phyloP scores from a whole-genome alignment of 805 yeast species.

The Suhomyces sp. region DNA sequence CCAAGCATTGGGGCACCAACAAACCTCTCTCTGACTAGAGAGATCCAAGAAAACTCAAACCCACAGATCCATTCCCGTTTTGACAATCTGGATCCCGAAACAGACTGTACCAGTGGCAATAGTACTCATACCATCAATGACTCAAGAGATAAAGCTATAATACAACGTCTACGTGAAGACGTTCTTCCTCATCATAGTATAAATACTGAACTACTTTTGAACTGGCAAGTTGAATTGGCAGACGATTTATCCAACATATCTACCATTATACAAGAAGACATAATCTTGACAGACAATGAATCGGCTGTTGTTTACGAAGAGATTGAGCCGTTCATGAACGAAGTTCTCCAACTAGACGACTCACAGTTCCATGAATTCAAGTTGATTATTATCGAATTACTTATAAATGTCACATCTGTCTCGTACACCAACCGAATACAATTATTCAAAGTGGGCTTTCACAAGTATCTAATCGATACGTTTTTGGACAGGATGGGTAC shows the following conservation, averaged over 20 bases:
- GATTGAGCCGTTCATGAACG: conserved; percentile 9
- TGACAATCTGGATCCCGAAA: neutral
- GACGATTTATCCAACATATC: conserved; percentile 18
- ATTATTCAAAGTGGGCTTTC: conserved; percentile 16
- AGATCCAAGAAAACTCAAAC: neutral
- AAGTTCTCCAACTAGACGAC: conserved; percentile 20
- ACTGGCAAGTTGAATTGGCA: conserved; percentile 37
- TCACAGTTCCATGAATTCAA: conserved; percentile 27
- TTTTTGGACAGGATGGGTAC: conserved; percentile 11
- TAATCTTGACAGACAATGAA: conserved; percentile 12
- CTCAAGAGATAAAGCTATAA: conserved; percentile 7
- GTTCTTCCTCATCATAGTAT: conserved; percentile 22
- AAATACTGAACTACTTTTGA: conserved; percentile 25
- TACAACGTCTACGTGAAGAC: conserved; percentile 20
- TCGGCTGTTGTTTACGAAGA: neutral
- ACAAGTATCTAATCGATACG: conserved; percentile 18
- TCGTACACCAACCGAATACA: conserved; percentile 25
- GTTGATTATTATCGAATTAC: conserved; percentile 24
- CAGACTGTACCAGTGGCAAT: neutral
- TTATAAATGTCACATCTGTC: conserved; percentile 19
- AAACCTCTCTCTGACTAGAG: neutral
- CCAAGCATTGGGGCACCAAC: neutral
- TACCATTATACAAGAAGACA: conserved; percentile 23
- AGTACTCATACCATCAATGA: neutral
- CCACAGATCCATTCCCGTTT: neutral